Evolutionary conservation across 305 asterid species (phyloP).

Genomic region (Stenogyne calaminthoides): DNA sequence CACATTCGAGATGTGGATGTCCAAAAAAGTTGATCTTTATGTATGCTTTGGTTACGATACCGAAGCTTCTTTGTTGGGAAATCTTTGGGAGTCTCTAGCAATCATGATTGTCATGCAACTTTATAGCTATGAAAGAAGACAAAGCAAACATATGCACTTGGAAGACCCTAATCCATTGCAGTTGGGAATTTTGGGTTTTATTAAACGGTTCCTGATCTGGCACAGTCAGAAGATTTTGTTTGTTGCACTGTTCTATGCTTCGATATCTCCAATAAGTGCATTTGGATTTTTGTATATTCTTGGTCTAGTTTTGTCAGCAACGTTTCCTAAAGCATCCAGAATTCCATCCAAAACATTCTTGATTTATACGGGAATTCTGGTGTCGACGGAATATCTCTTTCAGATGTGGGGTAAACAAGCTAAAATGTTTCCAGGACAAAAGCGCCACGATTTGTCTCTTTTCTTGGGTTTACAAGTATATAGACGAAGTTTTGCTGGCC

Average conservation of each 20-base stretch:
- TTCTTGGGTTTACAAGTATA: constrained; percentile 82
- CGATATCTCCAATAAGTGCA: constrained; percentile 88
- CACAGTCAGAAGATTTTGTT: constrained; percentile 89
- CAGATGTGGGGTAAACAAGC: constrained; percentile 95
- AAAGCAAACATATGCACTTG: constrained; percentile 66
- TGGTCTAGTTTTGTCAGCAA: constrained; percentile 72
- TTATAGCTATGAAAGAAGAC: constrained; percentile 98
- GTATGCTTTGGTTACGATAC: constrained; percentile 73
- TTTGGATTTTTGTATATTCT: constrained; percentile 86
- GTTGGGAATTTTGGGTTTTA: constrained; percentile 79
- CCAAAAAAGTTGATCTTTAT: constrained; percentile 64
- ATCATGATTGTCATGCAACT: constrained; percentile 96
- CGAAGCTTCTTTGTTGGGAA: constrained; percentile 65
- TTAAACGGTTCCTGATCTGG: constrained; percentile 85
- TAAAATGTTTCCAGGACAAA: constrained; percentile 94
- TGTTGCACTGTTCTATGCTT: constrained; percentile 77
- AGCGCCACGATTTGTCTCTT: constrained; percentile 63
- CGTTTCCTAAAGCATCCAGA: constrained; percentile 81
- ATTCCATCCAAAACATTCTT: constrained; percentile 83
- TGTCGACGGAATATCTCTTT: constrained; percentile 78
- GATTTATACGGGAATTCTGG: constrained; percentile 79
- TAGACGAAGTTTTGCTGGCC: constrained; percentile 67
- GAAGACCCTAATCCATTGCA: constrained; percentile 60
- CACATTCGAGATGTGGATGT: constrained; percentile 79
- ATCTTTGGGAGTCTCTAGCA: constrained; percentile 94